Evolutionary conservation across 768 basidiomycete genomes (phyloP).

Genomic region (Leucocoprinus birnbaumii): DNA sequence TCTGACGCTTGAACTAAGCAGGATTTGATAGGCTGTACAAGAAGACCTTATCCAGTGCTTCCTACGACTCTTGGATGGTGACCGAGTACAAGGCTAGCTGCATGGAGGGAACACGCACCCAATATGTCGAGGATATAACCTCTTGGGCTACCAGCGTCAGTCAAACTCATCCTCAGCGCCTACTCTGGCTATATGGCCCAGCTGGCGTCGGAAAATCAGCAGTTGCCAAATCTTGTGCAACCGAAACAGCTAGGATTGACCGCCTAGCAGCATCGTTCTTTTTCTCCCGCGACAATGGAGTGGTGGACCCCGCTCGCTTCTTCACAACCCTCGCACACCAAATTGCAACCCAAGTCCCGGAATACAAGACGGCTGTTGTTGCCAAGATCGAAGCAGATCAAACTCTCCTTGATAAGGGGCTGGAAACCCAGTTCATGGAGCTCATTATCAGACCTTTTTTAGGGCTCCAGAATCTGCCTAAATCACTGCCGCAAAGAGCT

Average conservation of each 20-base stretch:
- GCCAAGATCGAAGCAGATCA: not conserved
- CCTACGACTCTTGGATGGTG: too few relatives aligned
- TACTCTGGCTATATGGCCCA: not conserved
- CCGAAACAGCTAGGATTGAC: not conserved
- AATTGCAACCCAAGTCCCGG: not conserved
- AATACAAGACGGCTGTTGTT: not conserved
- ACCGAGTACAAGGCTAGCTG: not conserved
- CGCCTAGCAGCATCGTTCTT: not conserved
- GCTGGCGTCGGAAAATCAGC: slow-evolving; percentile 4
- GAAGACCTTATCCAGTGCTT: too few relatives aligned
- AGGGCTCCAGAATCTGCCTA: not conserved
- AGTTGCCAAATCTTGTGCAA: not conserved
- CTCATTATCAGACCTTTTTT: not conserved
- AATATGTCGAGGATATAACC: not conserved
- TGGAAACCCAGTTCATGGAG: not conserved
- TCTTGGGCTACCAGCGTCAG: not conserved
- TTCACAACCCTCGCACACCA: slow-evolving; percentile 4
- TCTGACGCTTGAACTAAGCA: too few relatives aligned
- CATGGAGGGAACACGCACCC: not conserved
- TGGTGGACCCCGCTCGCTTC: not conserved
- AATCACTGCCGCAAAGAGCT: not conserved
- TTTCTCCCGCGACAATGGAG: not conserved
- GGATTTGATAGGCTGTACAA: too few relatives aligned
- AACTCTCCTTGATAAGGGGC: not conserved
- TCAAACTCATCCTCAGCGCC: not conserved